phyloP scores from a whole-genome alignment of 148 eudicot genomes.

The Dianthus caryophyllus region DNA sequence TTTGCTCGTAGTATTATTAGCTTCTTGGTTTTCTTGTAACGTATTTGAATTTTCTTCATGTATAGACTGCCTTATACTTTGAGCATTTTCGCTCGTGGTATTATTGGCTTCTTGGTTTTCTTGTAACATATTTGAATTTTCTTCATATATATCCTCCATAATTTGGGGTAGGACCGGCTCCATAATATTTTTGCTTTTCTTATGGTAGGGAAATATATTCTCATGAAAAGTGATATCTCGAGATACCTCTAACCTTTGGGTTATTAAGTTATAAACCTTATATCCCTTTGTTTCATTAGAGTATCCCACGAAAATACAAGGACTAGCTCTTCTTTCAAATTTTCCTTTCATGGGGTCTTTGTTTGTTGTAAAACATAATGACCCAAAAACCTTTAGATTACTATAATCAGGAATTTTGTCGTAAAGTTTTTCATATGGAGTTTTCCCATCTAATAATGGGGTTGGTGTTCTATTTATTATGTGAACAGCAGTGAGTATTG shows the following conservation, averaged over 20 bases:
- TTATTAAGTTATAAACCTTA: not conserved
- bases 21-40: no score
- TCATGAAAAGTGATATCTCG: not conserved
- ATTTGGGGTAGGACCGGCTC: not conserved
- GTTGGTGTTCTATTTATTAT: no score
- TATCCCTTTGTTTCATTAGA: not conserved
- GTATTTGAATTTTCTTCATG: not conserved
- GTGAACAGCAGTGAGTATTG: no score
- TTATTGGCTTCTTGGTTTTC: not conserved
- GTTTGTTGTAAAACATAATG: not conserved
- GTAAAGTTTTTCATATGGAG: not conserved
- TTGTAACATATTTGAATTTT: not conserved
- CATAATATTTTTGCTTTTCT: not conserved
- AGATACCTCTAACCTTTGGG: not conserved
- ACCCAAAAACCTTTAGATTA: not conserved
- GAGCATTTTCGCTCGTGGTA: not conserved
- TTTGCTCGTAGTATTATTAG: not conserved
- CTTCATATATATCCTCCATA: not conserved
- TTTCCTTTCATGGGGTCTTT: not conserved
- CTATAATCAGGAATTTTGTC: not conserved
- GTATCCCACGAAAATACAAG: not conserved
- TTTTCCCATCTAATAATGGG: not conserved
- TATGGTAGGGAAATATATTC: not conserved
- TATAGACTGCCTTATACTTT: no score
- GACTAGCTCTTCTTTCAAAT: not conserved